Base-by-base conservation (phyloP, 208 protist species). In the Trypanosoma congolense region DNA sequence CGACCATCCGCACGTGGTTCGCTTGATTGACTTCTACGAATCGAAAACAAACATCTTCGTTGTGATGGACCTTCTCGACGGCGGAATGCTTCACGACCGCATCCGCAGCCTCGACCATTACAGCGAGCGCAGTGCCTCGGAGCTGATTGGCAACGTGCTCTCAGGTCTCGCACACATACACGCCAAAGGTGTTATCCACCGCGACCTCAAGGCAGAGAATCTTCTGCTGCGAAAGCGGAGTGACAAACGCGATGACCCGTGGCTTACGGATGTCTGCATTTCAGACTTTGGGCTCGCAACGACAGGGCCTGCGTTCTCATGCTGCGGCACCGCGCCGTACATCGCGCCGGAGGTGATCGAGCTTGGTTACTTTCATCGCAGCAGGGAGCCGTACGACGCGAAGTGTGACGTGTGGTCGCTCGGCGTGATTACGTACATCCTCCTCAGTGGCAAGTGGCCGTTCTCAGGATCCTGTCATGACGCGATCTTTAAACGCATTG, bases 81-180 rank as follows among this genome's bases (percentile, higher is more conserved):
- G 95, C 16, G 96, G 98, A 3, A 99, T 99, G 90, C 79, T 97
- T 64, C 94, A 99, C 38, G 96, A 99, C 68, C 97, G 96, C 68
- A 93, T 91, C 19, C 93, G 98, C 56, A 83, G 98, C 70, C 71
- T 95, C 61, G 73, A 75, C 29, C 77, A 99, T 49, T 99, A 98
- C 74, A 98, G 93, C 19, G 93, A 92, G 49, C 80, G 98, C 24
- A 90, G 83, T n/a, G 96, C 98, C 43, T 80, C 89, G n/a, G 95
- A 98, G 57, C 78, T 99, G 43, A 77, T 98, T 36, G 97, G 82
- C 61, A 99, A 99, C 64, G 87, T 99, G 8, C 97, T 97, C 63
- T 73, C 79, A 42, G 90, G 93, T 16, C 73, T 99, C 28, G 79
- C 96, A 51, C 97, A 95, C 63, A 92, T 90, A 58, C 97, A 98